Evolutionary conservation across 805 yeast genomes (phyloP).

Genomic region (Monosporozyma aerobia): DNA sequence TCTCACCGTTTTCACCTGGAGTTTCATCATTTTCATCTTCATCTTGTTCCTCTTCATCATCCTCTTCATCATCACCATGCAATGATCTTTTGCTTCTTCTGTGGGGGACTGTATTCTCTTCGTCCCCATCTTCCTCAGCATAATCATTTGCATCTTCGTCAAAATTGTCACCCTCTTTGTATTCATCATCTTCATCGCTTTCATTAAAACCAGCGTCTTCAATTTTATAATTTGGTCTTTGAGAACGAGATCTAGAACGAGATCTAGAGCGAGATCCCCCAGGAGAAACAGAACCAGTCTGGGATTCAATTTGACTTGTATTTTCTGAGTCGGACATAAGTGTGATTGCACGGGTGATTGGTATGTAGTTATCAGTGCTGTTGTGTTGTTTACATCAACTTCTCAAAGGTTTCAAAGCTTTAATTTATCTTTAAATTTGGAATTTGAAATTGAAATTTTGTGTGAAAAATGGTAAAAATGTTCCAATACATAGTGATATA

Average conservation of each 20-base stretch:
- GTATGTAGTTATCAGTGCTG: not conserved
- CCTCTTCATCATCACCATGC: constrained; percentile 4
- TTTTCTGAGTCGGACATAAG: not conserved
- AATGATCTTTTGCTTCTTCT: constrained; percentile 9
- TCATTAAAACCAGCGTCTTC: constrained; percentile 13
- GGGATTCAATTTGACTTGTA: not conserved
- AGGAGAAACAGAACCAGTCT: not conserved
- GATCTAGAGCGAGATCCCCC: not conserved
- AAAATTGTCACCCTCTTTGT: constrained; percentile 24
- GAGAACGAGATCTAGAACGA: constrained; percentile 11
- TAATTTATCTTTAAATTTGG: not conserved
- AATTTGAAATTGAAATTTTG: not conserved
- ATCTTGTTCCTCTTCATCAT: constrained; percentile 8
- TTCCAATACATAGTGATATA: not conserved
- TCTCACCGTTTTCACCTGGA: constrained; percentile 8
- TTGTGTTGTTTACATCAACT: not conserved
- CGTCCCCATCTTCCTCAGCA: constrained; percentile 20
- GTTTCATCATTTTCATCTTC: constrained; percentile 15
- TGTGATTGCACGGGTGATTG: not conserved
- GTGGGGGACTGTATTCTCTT: constrained; percentile 5
- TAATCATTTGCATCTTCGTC: constrained; percentile 18
- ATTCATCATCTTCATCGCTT: constrained; percentile 13
- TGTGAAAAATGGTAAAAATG: not conserved
- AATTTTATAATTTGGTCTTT: constrained; percentile 19
- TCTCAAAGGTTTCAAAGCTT: not conserved